These are phyloP conservation scores for Aspergillus floridensis DNA, from an alignment of 2,329 filamentous ascomycete genomes.

Conservation along the genomic window DNA sequence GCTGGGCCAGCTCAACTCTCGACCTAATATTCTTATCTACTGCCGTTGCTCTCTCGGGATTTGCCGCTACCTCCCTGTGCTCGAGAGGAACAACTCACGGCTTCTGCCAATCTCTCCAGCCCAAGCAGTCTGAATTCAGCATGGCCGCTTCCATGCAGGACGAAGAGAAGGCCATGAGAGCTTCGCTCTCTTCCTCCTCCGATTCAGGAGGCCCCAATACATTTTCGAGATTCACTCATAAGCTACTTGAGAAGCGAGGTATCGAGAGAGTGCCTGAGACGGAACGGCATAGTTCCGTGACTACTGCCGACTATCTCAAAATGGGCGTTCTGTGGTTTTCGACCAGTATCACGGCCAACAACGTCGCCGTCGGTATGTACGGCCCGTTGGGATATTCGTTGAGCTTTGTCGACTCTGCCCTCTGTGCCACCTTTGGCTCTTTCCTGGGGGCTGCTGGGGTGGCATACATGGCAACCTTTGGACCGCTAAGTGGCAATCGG, in stretches of 20 bases:
- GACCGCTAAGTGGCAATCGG: constrained; percentile 32
- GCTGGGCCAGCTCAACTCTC: neutral
- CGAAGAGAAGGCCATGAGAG: constrained; percentile 3
- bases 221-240: neutral
- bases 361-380: constrained; percentile 33
- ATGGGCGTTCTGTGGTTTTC: constrained; percentile 26
- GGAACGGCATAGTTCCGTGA: constrained; percentile 47
- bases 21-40: neutral
- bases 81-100: neutral
- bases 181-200: neutral
- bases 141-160: constrained; percentile 3
- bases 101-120: neutral
- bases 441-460: constrained; percentile 26
- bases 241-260: constrained; percentile 48
- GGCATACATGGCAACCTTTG: constrained; percentile 35
- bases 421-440: constrained; percentile 27
- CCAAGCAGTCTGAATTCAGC: neutral
- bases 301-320: constrained; percentile 20
- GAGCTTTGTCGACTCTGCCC: constrained; percentile 31
- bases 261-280: constrained; percentile 54
- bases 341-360: constrained; percentile 30
- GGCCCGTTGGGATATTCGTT: constrained; percentile 33
- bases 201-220: neutral
- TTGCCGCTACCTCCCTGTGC: neutral
- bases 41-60: neutral